These are phyloP conservation scores for Solanum chmielewskii DNA, from an alignment of 257 asterid species.

Conservation along the genomic window DNA sequence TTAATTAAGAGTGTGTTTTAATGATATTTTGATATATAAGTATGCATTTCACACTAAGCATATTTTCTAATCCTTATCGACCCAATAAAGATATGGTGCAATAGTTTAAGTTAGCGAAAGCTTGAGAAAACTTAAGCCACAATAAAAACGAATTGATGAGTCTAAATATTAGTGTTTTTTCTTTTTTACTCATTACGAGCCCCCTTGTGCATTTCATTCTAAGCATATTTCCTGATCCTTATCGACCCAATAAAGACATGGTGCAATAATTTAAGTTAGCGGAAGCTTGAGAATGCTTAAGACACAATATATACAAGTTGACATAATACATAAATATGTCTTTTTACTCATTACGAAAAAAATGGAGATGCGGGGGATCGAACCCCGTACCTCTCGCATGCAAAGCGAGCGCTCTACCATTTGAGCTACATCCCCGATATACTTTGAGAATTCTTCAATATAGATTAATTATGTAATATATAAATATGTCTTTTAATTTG, in stretches of 20 bases:
- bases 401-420: conserved; percentile 99
- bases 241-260: fast-evolving
- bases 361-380: conserved; percentile 71
- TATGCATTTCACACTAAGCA: not conserved
- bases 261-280: not conserved
- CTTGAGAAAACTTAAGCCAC: too few relatives aligned
- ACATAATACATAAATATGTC: too few relatives aligned
- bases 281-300: too few relatives aligned
- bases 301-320: too few relatives aligned
- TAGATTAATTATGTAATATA: too few relatives aligned
- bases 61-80: too few relatives aligned
- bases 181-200: too few relatives aligned
- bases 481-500: not conserved
- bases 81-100: fast-evolving
- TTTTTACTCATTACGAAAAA: not conserved
- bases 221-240: too few relatives aligned
- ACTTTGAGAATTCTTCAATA: fast-evolving
- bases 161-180: too few relatives aligned
- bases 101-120: not conserved
- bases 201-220: too few relatives aligned
- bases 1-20: not conserved
- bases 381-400: conserved; percentile 99
- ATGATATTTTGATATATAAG: too few relatives aligned
- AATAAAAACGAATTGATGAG: too few relatives aligned
- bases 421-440: conserved; percentile 56